A percentile compares a stretch with the other conserved stretches of the same genome.
Evolutionary conservation across 2,329 filamentous ascomycete genomes (phyloP).

Genomic region (Penicillium capsulatum): DNA sequence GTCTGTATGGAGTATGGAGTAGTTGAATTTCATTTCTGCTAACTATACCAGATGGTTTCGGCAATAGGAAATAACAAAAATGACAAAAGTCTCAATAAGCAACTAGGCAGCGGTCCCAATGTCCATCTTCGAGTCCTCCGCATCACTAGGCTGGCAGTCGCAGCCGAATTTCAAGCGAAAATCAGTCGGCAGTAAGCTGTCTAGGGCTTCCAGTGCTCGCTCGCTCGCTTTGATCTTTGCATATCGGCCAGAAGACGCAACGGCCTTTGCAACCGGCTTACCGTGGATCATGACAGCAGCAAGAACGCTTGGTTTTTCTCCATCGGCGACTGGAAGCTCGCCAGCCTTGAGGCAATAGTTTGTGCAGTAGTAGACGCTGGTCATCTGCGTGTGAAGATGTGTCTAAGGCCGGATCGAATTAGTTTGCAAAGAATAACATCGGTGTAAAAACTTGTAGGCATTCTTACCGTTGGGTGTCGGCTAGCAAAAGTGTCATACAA

Average conservation of each 20-base stretch:
- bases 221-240: constrained; percentile 60
- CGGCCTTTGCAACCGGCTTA: constrained; percentile 58
- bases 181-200: constrained; percentile 51
- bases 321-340: constrained; percentile 44
- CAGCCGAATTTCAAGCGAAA: constrained; percentile 62
- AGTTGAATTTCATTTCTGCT: too few species aligned
- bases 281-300: constrained; percentile 75
- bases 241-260: constrained; percentile 63
- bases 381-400: constrained; percentile 61
- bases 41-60: too few species aligned
- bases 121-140: constrained; percentile 11
- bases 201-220: constrained; percentile 40
- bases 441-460: not conserved
- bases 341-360: constrained; percentile 50
- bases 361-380: constrained; percentile 61
- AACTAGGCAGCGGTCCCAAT: constrained; percentile 31
- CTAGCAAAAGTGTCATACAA: constrained; percentile 84
- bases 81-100: not conserved
- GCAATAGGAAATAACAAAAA: not conserved
- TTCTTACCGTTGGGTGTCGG: constrained; percentile 66
- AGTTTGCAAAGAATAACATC: not conserved
- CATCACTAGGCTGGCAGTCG: constrained; percentile 48
- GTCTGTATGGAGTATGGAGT: not conserved
- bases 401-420: constrained; percentile 46
- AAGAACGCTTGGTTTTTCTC: constrained; percentile 52